Evolutionary conservation across 176 grass and related monocot genomes (phyloP), one percentile per base, ranked within the genome.

Genomic region (Zoysia japonica): DNA sequence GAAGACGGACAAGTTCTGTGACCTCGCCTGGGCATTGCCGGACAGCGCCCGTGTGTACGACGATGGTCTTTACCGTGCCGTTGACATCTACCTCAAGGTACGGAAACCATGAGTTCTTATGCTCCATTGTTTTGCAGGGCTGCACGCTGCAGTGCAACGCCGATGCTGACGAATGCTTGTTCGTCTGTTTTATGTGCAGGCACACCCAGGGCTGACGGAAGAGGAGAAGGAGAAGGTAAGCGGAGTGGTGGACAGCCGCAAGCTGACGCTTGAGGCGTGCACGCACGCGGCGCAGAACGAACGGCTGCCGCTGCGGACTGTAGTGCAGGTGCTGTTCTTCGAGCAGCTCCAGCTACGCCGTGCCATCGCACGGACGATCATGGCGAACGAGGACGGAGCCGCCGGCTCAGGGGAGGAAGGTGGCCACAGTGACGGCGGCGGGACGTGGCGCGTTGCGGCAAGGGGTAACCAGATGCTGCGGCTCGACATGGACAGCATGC

Each of bases 401-500:
- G 82, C 70, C 13, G 89, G 57, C 36, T 88, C 78, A 46, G 86
- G 71, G 6, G 90, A 89, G 55, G 87, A 86, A 75, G 84, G 73
- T 0, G 82, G 72, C 0, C 78, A 73, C 16, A 76, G 74, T 2
- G 81, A 80, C 41, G 82, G 62, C 7, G 85, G 77, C 17, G 65
- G 86, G 2, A 89, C 83, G 3, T 90, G 93, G 90, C 88, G 86
- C 37, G 64, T 82, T 57, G 84, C 92, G 3, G 74, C 88, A 0
- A 78, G 84, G 61, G 96, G 90, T 20, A 99, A 99, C 84, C 96
- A 99, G 67, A 89, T 99, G 81, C 84, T 99, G 70, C 91, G 84
- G 80, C 88, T 96, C 19, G 92, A 96, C 60, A 96, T 99, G 96
- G 96, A 99, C 71, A 99, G 96, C 78, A 99, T 99, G 96, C 83